Evolutionary conservation across 2,329 filamentous ascomycete species (phyloP), one percentile per base, ranked within the genome.

Genomic region (Botrytis paeoniae): DNA sequence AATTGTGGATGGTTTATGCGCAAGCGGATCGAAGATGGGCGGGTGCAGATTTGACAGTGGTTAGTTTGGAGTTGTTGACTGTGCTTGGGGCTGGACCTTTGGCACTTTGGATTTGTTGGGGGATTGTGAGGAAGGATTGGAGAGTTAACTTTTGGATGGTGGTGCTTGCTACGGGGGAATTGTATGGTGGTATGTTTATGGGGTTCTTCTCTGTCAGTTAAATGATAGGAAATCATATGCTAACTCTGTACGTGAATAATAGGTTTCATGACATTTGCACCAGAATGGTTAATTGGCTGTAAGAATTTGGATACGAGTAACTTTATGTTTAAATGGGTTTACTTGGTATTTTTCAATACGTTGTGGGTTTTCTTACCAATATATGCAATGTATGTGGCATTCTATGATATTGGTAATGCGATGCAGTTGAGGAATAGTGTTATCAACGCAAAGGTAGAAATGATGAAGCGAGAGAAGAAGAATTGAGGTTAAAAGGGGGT

Each of bases 211-310:
- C 70, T 22, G 14, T n/a, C 39, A 1, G 10, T 22, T 16, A n/a
- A 45, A 35, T 37, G 39, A 29, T 37, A 12, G 25, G 39, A 29
- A 14, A 16, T 3, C 20, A 29, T 22, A 12, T 54, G n/a, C 59
- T 73, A 54, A 73, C 48, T 66, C 25, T 74, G 32, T 45, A n/a
- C 3, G 51, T 4, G 18, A 25, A 32, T 45, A 51, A 68, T 57
- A 89, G 88, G 89, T 29, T 92, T 89, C 82, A 91, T 92, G 87
- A 92, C 90, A 0, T 92, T 92, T 79, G 89, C 87, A 81, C 90
- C 90, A 20, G 90, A 92, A 81, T 92, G 90, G 90, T 82, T 92
- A 20, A 87, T 85, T 3, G 86, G 85, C 69, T 91, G 86, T 79
- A 79, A 85, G 75, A 91, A 90, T 79, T 86, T 92, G 74, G 88